These are phyloP conservation scores for Candolleomyces efflorescens DNA, from an alignment of 768 basidiomycete species.

Conservation along the genomic window DNA sequence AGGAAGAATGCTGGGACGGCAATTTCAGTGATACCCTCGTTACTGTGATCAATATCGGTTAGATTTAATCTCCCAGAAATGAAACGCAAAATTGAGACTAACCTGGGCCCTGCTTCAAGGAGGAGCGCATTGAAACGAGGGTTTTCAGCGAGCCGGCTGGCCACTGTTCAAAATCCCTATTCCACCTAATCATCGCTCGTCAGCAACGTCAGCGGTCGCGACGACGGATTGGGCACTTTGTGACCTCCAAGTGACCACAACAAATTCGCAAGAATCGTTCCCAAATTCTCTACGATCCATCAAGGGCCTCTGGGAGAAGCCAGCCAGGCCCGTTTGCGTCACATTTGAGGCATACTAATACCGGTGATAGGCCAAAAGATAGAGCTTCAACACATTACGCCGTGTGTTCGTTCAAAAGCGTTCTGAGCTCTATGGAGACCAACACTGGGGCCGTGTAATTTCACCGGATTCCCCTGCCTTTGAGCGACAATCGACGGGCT, in stretches of 20 bases:
- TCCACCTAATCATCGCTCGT: slow-evolving; percentile 1
- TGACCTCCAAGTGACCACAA: slow-evolving; percentile 9
- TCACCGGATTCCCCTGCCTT: too few relatives aligned
- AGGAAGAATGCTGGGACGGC: background rate
- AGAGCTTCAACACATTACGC: too few relatives aligned
- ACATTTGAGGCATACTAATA: too few relatives aligned
- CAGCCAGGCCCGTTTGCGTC: too few relatives aligned
- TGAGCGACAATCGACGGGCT: too few relatives aligned
- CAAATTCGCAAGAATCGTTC: slow-evolving; percentile 2
- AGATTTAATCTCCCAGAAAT: background rate
- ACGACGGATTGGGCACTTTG: background rate
- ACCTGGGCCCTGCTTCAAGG: slow-evolving; percentile 15
- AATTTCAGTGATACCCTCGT: background rate
- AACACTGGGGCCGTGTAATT: too few relatives aligned
- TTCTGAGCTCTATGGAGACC: too few relatives aligned
- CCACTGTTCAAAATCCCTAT: slow-evolving; percentile 8
- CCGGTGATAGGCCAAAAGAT: too few relatives aligned
- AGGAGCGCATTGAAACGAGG: slow-evolving; percentile 5
- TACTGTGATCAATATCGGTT: background rate
- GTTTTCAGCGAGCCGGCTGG: slow-evolving; percentile 9
- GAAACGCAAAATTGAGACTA: background rate
- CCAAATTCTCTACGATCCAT: too few relatives aligned
- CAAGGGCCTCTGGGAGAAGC: too few relatives aligned
- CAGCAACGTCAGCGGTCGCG: background rate
- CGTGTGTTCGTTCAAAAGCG: too few relatives aligned